Conservation (phyloP, 140 eudicot genomes). For the Ambrosia hybrid region DNA sequence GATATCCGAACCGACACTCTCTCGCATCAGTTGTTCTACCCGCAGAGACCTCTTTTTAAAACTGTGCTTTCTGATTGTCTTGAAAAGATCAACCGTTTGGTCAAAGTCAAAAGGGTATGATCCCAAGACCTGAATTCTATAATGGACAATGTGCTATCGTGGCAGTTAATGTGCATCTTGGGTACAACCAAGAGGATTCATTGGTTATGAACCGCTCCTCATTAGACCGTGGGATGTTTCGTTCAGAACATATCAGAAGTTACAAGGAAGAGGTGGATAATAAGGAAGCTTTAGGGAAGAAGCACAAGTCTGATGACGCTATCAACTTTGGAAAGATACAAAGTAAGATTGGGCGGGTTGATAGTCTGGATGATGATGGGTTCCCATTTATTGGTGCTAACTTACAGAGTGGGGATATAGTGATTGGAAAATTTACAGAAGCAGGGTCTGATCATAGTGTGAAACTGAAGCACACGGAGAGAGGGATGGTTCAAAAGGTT, state of each 20-base stretch:
- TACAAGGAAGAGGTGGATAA: conserved; percentile 84
- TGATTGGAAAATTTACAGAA: conserved; percentile 77
- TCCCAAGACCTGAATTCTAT: conserved; percentile 67
- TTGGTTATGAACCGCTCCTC: conserved; percentile 86
- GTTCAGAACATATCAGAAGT: conserved; percentile 78
- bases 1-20: conserved; percentile 67
- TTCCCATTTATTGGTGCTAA: conserved; percentile 90
- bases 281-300: conserved; percentile 49
- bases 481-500: conserved; percentile 96
- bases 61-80: conserved; percentile 79
- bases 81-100: conserved; percentile 45
- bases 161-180: conserved; percentile 84
- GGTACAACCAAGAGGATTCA: conserved; percentile 89
- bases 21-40: conserved; percentile 68
- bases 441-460: conserved; percentile 84
- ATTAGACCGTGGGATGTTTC: conserved; percentile 87
- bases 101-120: conserved; percentile 46
- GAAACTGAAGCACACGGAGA: conserved; percentile 86
- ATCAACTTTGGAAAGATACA: conserved; percentile 79
- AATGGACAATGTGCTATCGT: conserved; percentile 92
- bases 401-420: conserved; percentile 83
- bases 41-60: conserved; percentile 77
- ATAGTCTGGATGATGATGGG: conserved; percentile 92
- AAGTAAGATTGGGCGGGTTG: conserved; percentile 91
- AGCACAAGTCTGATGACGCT: conserved; percentile 50